Conservation (phyloP, 805 yeast species). For the Zygotorulaspora chibaensis region DNA sequence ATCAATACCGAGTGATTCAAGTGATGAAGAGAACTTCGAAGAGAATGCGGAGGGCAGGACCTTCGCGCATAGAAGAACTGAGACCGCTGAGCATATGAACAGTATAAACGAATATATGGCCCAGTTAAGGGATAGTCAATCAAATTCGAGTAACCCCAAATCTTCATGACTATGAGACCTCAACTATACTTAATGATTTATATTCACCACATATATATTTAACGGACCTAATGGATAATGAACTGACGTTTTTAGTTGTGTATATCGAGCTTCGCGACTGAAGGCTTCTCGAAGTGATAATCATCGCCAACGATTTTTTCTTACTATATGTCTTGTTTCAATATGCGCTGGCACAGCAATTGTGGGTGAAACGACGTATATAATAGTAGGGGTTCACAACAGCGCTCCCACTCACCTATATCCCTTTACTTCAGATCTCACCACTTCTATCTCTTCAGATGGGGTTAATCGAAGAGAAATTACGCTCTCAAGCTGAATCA, state of each 20-base stretch:
- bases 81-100: constrained; percentile 13
- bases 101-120: constrained; percentile 27
- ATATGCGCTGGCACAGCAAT: not conserved
- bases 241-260: too few relatives aligned
- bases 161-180: not conserved
- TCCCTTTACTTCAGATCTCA: not conserved
- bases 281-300: not conserved
- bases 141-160: constrained; percentile 13
- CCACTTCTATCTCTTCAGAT: not conserved
- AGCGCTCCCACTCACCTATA: not conserved
- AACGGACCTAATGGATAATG: too few relatives aligned
- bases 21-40: constrained; percentile 22
- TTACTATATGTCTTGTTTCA: not conserved
- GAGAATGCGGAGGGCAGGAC: constrained; percentile 18
- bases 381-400: too few relatives aligned
- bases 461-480: constrained; percentile 9
- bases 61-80: constrained; percentile 13
- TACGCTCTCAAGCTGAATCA: constrained; percentile 7
- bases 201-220: too few relatives aligned
- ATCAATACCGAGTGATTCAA: constrained; percentile 35
- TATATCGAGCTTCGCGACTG: too few relatives aligned
- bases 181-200: not conserved
- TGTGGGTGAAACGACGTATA: not conserved
- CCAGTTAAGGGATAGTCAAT: constrained; percentile 21
- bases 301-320: not conserved